Base-by-base conservation (phyloP, 106 monocot species). In the Alisma plantagoaquatica region DNA sequence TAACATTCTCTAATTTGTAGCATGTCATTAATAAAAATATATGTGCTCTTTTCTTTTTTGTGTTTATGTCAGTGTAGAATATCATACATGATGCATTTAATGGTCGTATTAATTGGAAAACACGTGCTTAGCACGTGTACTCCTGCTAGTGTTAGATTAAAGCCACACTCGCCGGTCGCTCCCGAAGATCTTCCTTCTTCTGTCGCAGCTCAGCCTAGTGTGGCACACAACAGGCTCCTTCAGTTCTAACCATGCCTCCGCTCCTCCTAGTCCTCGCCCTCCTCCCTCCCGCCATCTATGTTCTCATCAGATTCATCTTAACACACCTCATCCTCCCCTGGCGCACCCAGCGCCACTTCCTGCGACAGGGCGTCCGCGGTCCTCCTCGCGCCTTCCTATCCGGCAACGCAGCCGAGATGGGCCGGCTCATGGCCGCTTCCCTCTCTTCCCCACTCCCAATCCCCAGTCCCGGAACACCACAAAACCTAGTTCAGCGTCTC, bases 331-430 rank as follows among this genome's bases (percentile, higher is more conserved):
- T 73, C 75, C 12, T 48, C 56, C 91, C 91, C 4, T 27, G 48
- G 51, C 70, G 57, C 27, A 41, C 63, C 61, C 73, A 63, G 3
- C 67, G 49, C 64, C 81, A 65, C 64, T 76, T 81, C 75, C 70
- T n/a, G 38, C 56, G 66, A 20, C 91, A 85, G 57, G 65, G 66
- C 30, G 42, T 91, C 59, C 10, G 41, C 22, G 81, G 91, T 4
- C 91, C 85, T 6, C 42, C 72, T 20, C 75, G 73, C 22, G 56
- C 63, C 60, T 60, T 30, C 28, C 53, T 85, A 22, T 11, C 66
- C 35, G 85, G 91, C 32, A 85, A 85, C 69, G 62, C 77, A 23
- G 49, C 57, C 57, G 81, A 78, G 23, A 71, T 84, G 56, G 78
- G 78, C 41, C 15, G 21, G 24, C 59, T 91, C 21, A 62, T 70